These are phyloP conservation scores for Litsea cubeba DNA, from an alignment of 164 flowering plant genomes.

Conservation along the genomic window DNA sequence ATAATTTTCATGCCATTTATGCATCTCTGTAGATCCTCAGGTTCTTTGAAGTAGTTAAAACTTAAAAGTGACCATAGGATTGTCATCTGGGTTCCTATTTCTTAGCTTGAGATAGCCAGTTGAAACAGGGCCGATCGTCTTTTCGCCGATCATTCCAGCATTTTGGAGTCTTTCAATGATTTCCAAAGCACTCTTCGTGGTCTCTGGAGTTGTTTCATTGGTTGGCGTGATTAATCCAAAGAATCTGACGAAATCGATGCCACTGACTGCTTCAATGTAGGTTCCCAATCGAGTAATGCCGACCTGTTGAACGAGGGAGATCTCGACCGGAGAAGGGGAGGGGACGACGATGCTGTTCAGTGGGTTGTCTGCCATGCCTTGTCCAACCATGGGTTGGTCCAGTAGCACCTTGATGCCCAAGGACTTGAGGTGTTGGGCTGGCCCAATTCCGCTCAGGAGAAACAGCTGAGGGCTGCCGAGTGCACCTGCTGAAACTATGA, in stretches of 20 bases:
- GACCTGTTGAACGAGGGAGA: slow-evolving; percentile 66
- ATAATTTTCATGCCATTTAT: slow-evolving; percentile 50
- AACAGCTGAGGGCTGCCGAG: slow-evolving; percentile 86
- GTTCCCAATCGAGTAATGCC: slow-evolving; percentile 61
- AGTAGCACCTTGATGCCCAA: slow-evolving; percentile 42
- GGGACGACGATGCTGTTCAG: slow-evolving; percentile 67
- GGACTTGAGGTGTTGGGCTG: slow-evolving; percentile 10
- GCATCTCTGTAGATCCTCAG: slow-evolving; percentile 25
- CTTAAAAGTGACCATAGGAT: slow-evolving; percentile 43
- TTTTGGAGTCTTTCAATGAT: slow-evolving; percentile 1
- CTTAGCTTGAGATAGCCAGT: slow-evolving; percentile 44
- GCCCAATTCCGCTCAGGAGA: slow-evolving; percentile 26
- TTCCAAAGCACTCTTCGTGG: slow-evolving; percentile 11
- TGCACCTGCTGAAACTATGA: slow-evolving; percentile 64
- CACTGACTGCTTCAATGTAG: slow-evolving; percentile 75
- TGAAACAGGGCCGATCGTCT: slow-evolving; percentile 27
- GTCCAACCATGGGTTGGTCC: no score
- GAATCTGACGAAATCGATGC: slow-evolving; percentile 19
- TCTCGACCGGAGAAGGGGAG: slow-evolving; percentile 60
- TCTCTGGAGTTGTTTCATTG: slow-evolving; percentile 21
- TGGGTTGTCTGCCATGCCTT: slow-evolving; percentile 76
- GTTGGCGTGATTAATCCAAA: slow-evolving; percentile 16
- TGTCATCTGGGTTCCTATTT: slow-evolving; percentile 32
- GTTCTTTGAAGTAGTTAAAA: slow-evolving; percentile 16
- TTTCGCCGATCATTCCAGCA: slow-evolving; percentile 46